Base-by-base conservation (phyloP, 1,284 basidiomycete species). In the Cutaneotrichosporon dermatis region DNA sequence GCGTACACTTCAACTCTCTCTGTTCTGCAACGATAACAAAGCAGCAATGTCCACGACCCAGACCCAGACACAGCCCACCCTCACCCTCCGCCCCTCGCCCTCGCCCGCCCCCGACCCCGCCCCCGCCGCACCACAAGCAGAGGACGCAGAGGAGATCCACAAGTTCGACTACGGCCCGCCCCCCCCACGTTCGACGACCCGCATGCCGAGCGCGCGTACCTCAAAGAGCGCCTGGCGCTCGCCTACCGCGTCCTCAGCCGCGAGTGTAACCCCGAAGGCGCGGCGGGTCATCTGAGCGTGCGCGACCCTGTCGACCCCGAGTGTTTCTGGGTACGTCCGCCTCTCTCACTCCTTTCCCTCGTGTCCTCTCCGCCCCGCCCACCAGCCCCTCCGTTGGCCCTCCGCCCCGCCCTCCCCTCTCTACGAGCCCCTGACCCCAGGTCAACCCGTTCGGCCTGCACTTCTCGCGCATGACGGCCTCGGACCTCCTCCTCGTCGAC, bases 231-330 rank as follows among this genome's bases (percentile, higher is more conserved):
- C 16, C 79, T 86, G 16, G 83, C 58, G 2, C 54, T 58, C 45
- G 60, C 51, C 16, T 69, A 59, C 58, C 62, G 65, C 41, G 60
- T 75, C 54, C 72, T 79, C 80, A 83, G 80, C 36, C 79, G 82
- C 59, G 72, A 82, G 16, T 84, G 84, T 6, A 84, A 80, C 65
- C 84, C 83, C 57, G 85, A 86, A 65, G 84, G 84, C 12, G 78
- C 82, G n/a, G 81, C 83, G 5, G 84, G 84, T 1, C 85, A 86
- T 70, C 83, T 87, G 63, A 87, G 85, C 16, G 82, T 85, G 49
- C 80, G 85, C 71, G 84, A 85, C 66, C 48, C 50, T 13, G 42
- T 60, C 50, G 54, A 60, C 54, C 58, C 58, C n/a, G 42, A 52
- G 34, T 58, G 65, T 62, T 84, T 84, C 77, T 85, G 84, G 84